phyloP scores from a whole-genome alignment of 305 asterid species.

The Rubia balearica region DNA sequence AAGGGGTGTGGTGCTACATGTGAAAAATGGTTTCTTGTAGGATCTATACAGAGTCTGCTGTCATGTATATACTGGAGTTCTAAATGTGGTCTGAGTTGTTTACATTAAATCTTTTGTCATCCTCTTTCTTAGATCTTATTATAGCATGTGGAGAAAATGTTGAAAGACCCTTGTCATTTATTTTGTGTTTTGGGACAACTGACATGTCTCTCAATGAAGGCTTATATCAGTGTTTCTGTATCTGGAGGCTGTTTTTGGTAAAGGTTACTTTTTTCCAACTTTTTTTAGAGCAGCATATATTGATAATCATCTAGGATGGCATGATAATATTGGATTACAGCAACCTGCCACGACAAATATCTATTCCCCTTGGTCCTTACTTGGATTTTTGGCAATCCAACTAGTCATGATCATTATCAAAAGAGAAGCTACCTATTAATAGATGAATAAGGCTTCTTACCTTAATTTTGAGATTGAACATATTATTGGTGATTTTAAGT shows the following conservation, averaged over 20 bases:
- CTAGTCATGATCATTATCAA: background rate
- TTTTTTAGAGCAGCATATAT: background rate
- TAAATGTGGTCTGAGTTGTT: background rate
- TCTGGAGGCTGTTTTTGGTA: background rate
- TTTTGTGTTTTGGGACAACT: background rate
- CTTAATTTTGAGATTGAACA: background rate
- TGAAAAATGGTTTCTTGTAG: background rate
- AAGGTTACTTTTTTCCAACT: background rate
- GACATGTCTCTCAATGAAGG: background rate
- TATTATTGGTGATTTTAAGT: background rate
- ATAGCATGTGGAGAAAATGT: background rate
- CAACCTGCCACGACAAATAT: background rate
- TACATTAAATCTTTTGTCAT: background rate
- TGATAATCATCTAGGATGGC: background rate
- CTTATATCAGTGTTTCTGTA: background rate
- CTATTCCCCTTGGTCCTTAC: background rate
- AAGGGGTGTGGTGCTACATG: background rate
- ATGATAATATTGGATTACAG: background rate
- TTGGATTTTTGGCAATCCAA: background rate
- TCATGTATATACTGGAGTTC: background rate
- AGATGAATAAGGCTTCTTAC: background rate
- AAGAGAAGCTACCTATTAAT: background rate
- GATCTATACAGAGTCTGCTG: background rate
- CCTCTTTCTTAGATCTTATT: background rate
- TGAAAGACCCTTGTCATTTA: background rate